Percentiles rank a stretch among this genome's conserved stretches.
Evolutionary conservation across 208 protist species (phyloP).

Genomic region (Sergeia podlipaevii): DNA sequence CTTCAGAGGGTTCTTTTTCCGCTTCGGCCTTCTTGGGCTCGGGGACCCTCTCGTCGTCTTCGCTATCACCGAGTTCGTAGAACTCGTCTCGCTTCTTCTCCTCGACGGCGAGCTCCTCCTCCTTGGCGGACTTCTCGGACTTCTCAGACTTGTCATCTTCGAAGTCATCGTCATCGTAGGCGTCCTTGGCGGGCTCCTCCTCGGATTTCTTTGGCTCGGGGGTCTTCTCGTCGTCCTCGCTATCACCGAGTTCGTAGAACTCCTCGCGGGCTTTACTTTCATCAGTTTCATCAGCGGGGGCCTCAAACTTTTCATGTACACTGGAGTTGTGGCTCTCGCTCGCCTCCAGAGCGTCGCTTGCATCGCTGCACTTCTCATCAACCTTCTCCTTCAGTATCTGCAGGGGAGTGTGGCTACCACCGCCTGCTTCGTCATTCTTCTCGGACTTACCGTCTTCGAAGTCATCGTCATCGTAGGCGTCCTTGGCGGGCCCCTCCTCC

Average conservation of each 20-base stretch:
- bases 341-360: no score
- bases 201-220: not conserved
- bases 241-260: not conserved
- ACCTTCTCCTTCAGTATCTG: not conserved
- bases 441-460: constrained; percentile 21
- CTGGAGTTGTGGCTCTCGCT: no score
- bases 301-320: not conserved
- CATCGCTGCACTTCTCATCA: not conserved
- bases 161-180: constrained; percentile 12
- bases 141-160: constrained; percentile 3
- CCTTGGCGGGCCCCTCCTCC: not conserved
- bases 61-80: constrained; percentile 11
- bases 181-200: not conserved
- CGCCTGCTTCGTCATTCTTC: not conserved
- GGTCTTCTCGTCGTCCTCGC: not conserved
- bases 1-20: not conserved
- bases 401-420: not conserved
- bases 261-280: not conserved
- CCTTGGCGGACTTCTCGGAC: not conserved
- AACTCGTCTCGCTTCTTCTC: not conserved
- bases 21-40: not conserved
- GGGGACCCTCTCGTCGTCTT: constrained; percentile 4
- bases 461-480: constrained; percentile 19
- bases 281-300: not conserved
- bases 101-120: constrained; percentile 2